Conservation (phyloP, 2,329 filamentous ascomycete genomes). For the Ceratocystis albifundus region DNA sequence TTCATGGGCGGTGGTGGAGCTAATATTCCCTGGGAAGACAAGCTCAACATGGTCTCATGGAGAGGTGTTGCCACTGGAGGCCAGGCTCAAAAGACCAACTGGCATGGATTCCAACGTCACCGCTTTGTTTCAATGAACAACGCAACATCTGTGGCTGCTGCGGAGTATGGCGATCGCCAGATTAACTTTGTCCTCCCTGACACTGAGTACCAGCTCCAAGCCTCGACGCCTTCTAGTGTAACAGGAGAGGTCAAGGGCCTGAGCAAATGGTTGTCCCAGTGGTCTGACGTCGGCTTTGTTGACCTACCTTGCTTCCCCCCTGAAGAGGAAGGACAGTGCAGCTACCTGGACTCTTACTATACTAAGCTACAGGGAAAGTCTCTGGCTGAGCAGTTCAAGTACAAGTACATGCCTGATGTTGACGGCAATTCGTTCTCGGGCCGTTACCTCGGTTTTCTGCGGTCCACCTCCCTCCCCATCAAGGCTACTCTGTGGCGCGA, state of each 20-base stretch:
- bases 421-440: constrained; percentile 64
- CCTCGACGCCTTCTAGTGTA: not conserved
- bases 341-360: constrained; percentile 76
- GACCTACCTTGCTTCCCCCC: constrained; percentile 43
- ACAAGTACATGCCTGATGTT: constrained; percentile 64
- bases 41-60: constrained; percentile 46
- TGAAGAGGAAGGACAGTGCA: constrained; percentile 49
- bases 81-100: constrained; percentile 47
- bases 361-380: constrained; percentile 43
- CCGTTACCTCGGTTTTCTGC: constrained; percentile 56
- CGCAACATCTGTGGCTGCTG: constrained; percentile 43
- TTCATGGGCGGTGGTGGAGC: constrained; percentile 47
- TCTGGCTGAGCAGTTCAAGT: constrained; percentile 40
- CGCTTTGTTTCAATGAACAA: constrained; percentile 66
- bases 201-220: constrained; percentile 35
- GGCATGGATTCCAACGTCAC: constrained; percentile 63
- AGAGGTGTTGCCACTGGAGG: constrained; percentile 58
- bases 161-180: constrained; percentile 37
- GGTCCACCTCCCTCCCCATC: constrained; percentile 58
- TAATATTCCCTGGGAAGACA: constrained; percentile 46
- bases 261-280: constrained; percentile 39
- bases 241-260: constrained; percentile 35
- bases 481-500: constrained; percentile 69
- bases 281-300: constrained; percentile 43
- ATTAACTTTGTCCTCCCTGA: constrained; percentile 46